Conservation (phyloP, 108 stramenopile genomes). For the Chaetoceros tenuissimus region DNA sequence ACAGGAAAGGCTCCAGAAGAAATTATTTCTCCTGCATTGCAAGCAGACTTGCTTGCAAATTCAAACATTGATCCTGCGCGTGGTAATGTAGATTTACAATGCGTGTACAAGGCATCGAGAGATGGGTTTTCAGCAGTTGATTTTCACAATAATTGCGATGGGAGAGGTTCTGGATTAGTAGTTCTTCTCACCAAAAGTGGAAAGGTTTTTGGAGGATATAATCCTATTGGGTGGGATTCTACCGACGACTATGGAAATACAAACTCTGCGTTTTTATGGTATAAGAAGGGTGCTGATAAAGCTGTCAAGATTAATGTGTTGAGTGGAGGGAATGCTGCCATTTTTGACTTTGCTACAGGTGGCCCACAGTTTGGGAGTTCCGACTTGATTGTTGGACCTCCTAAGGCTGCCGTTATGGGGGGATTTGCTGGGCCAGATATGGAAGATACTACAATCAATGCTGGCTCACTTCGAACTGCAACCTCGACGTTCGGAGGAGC, state of each 20-base stretch:
- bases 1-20: not conserved
- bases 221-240: constrained; percentile 64
- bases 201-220: constrained; percentile 62
- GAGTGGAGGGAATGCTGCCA: constrained; percentile 55
- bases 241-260: constrained; percentile 64
- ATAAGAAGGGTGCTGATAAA: constrained; percentile 20
- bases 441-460: constrained; percentile 43
- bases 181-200: constrained; percentile 41
- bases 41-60: not conserved
- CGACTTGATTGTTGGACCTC: constrained; percentile 62
- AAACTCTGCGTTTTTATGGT: constrained; percentile 72
- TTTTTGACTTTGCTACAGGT: constrained; percentile 73
- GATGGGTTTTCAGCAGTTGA: constrained; percentile 73
- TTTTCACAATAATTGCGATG: constrained; percentile 65
- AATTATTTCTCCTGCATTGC: not conserved
- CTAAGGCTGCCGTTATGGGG: constrained; percentile 67
- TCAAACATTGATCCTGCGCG: not conserved
- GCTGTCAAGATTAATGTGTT: constrained; percentile 37
- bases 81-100: constrained; percentile 9
- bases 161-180: constrained; percentile 60
- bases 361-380: constrained; percentile 71
- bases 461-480: constrained; percentile 44
- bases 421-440: constrained; percentile 78
- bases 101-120: constrained; percentile 48
- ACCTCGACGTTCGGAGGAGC: constrained; percentile 44